phyloP scores from a whole-genome alignment of 495 filamentous ascomycete genomes.

The Penicillium cosmopolitanum region DNA sequence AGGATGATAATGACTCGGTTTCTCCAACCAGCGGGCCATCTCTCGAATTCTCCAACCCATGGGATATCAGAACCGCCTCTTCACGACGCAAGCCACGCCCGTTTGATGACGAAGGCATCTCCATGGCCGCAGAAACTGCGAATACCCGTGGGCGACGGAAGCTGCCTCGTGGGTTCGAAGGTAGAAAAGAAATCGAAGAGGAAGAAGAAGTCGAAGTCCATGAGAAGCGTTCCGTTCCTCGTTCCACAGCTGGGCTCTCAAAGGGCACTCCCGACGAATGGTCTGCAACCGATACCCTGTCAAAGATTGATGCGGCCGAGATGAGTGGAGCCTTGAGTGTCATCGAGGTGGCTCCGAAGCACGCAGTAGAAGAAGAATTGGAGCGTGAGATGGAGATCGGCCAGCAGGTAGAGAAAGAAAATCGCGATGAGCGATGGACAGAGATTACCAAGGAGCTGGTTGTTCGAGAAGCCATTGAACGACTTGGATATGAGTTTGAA shows the following conservation, averaged over 20 bases:
- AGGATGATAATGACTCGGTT: slow-evolving; percentile 16
- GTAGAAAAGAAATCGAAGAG: slow-evolving; percentile 11
- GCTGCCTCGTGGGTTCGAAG: slow-evolving; percentile 4
- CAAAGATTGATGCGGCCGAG: slow-evolving; percentile 21
- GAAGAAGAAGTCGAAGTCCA: slow-evolving; percentile 39
- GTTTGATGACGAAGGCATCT: slow-evolving; percentile 8
- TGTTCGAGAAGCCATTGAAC: slow-evolving; percentile 82
- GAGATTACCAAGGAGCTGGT: slow-evolving; percentile 96
- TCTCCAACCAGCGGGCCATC: slow-evolving; percentile 23
- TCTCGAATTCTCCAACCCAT: slow-evolving; percentile 23
- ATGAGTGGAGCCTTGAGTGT: slow-evolving; percentile 29
- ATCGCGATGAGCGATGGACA: slow-evolving; percentile 81
- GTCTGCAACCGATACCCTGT: slow-evolving; percentile 27
- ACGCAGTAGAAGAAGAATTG: slow-evolving; percentile 23
- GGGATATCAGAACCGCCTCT: slow-evolving; percentile 9
- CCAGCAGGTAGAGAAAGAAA: slow-evolving; percentile 45
- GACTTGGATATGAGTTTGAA: slow-evolving; percentile 85
- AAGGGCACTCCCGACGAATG: slow-evolving; percentile 20
- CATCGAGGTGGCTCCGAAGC: slow-evolving; percentile 28
- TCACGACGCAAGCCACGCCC: slow-evolving; percentile 9
- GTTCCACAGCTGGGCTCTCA: background rate
- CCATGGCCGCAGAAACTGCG: background rate
- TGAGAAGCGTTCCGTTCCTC: slow-evolving; percentile 6
- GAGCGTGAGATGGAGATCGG: slow-evolving; percentile 33
- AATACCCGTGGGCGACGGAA: slow-evolving; percentile 7